phyloP scores from a whole-genome alignment of 2,329 filamentous ascomycete genomes.

The Nannizzia gypsea region DNA sequence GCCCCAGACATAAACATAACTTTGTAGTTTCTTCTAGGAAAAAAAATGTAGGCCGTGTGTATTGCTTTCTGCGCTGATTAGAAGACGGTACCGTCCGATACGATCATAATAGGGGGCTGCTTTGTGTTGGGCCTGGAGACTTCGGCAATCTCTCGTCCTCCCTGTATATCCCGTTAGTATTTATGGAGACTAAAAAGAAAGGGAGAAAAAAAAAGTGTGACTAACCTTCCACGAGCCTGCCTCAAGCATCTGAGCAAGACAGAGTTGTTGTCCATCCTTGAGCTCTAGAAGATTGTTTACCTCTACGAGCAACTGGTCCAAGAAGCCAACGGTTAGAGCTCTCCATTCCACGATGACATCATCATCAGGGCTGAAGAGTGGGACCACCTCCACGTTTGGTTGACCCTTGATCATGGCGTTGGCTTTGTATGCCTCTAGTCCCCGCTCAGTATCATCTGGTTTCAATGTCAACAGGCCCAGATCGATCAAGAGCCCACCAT shows the following conservation, averaged over 20 bases:
- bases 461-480: conserved; percentile 71
- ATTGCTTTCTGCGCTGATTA: conserved; percentile 26
- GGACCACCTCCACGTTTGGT: conserved; percentile 61
- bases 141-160: conserved; percentile 89
- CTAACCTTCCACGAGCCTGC: conserved; percentile 95
- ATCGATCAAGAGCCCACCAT: conserved; percentile 78
- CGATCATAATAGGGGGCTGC: conserved; percentile 89
- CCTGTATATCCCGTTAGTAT: conserved; percentile 40
- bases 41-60: neutral
- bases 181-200: neutral
- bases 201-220: neutral
- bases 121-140: conserved; percentile 92
- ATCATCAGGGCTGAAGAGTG: conserved; percentile 60
- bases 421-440: conserved; percentile 55
- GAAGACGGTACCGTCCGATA: conserved; percentile 94
- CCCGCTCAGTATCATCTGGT: conserved; percentile 54
- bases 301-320: conserved; percentile 58
- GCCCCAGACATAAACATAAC: neutral
- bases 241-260: conserved; percentile 78
- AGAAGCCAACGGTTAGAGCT: conserved; percentile 60
- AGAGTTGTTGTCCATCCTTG: conserved; percentile 57
- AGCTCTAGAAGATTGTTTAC: conserved; percentile 59
- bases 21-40: neutral
- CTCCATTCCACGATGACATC: conserved; percentile 74
- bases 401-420: conserved; percentile 62